A percentile compares a stretch with the other conserved stretches of the same genome.
Evolutionary conservation across 768 basidiomycete species (phyloP).

Genomic region (Trametes coccinea): DNA sequence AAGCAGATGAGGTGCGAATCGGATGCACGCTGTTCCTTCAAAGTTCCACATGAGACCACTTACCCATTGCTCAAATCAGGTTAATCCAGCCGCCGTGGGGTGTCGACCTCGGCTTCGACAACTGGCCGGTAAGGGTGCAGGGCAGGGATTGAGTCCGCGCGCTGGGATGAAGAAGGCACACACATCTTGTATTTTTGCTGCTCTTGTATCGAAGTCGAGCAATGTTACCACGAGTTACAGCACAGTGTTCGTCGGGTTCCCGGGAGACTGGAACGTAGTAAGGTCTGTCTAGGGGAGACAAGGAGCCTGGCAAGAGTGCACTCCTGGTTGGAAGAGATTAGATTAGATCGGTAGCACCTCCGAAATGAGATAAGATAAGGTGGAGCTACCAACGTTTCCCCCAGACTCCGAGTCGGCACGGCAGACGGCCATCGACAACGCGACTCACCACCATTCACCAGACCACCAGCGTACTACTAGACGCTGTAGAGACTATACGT

Average conservation of each 20-base stretch:
- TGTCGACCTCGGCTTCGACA: conserved; percentile 69
- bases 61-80: conserved; percentile 28
- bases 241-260: too few species aligned
- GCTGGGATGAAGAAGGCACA: not conserved
- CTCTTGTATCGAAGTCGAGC: not conserved
- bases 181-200: not conserved
- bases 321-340: not conserved
- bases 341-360: not conserved
- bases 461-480: not conserved
- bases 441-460: not conserved
- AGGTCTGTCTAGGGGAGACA: too few species aligned
- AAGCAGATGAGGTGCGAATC: conserved; percentile 58
- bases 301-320: too few species aligned
- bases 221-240: too few species aligned
- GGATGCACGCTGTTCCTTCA: conserved; percentile 6
- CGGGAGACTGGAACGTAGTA: too few species aligned
- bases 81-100: conserved; percentile 71
- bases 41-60: not conserved
- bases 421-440: not conserved
- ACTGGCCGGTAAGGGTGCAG: conserved; percentile 45
- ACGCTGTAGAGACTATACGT: not conserved
- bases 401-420: not conserved
- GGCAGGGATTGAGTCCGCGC: not conserved
- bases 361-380: not conserved
- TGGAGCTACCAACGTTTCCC: not conserved